Conservation (phyloP, 306 rosid genomes). For the Castanopsis chinensis region DNA sequence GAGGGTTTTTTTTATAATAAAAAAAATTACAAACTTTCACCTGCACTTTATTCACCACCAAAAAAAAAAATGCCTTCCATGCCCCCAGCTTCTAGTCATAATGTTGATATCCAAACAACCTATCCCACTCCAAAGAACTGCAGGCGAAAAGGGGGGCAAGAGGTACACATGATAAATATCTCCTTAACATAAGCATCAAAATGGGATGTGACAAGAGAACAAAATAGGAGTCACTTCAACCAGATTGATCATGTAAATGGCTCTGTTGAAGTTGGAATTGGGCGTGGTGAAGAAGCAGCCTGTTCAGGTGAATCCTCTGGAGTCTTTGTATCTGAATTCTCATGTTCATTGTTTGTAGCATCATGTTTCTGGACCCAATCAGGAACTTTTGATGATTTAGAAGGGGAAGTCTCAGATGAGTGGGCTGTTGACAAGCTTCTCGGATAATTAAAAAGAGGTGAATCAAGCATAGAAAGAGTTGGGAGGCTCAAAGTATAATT, state of each 20-base stretch:
- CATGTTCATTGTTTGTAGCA: slow-evolving; percentile 31
- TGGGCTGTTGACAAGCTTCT: slow-evolving; percentile 38
- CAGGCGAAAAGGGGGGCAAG: slow-evolving; percentile 73
- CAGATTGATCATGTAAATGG: slow-evolving; percentile 50
- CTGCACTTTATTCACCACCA: slow-evolving; percentile 81
- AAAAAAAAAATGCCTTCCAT: slow-evolving; percentile 67
- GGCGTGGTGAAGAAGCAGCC: slow-evolving; percentile 40
- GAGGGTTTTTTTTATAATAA: neutral
- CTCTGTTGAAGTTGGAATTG: slow-evolving; percentile 51
- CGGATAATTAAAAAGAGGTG: slow-evolving; percentile 47
- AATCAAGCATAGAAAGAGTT: slow-evolving; percentile 39
- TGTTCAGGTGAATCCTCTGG: slow-evolving; percentile 47
- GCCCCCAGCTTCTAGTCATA: slow-evolving; percentile 44
- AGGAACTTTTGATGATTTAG: slow-evolving; percentile 44
- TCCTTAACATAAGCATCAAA: slow-evolving; percentile 32
- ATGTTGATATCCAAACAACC: slow-evolving; percentile 48
- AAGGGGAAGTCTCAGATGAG: slow-evolving; percentile 50
- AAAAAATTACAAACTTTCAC: slow-evolving; percentile 48
- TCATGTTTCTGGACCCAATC: slow-evolving; percentile 36
- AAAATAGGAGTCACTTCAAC: slow-evolving; percentile 23
- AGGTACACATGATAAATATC: slow-evolving; percentile 52
- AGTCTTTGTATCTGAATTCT: slow-evolving; percentile 43
- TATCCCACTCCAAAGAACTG: slow-evolving; percentile 42
- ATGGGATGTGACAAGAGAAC: slow-evolving; percentile 12
- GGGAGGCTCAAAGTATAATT: slow-evolving; percentile 51